phyloP scores from a whole-genome alignment of 306 rosid species.

The Albizia julibrissin region DNA sequence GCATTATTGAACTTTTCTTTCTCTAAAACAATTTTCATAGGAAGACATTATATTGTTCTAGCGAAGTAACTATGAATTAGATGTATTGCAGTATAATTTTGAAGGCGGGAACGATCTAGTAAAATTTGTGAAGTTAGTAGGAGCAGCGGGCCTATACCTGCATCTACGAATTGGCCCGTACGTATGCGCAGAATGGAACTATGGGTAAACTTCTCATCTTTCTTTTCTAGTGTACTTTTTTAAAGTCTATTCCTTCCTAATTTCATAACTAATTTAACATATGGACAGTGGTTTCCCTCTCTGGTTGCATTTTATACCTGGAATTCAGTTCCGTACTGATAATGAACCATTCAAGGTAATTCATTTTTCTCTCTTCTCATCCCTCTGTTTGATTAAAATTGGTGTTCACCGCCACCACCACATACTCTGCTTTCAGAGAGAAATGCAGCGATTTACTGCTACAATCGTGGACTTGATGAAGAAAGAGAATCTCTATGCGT shows the following conservation, averaged over 20 bases:
- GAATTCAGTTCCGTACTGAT: slow-evolving; percentile 75
- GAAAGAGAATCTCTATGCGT: slow-evolving; percentile 77
- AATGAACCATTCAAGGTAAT: slow-evolving; percentile 82
- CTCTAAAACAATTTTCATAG: too few species aligned
- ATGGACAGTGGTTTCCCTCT: slow-evolving; percentile 83
- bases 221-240: not conserved
- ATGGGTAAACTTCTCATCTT: slow-evolving; percentile 57
- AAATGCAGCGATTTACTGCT: slow-evolving; percentile 85
- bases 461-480: slow-evolving; percentile 85
- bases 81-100: slow-evolving; percentile 63
- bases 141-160: slow-evolving; percentile 75
- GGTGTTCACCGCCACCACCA: not conserved
- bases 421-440: slow-evolving; percentile 59
- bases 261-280: not conserved
- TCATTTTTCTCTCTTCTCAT: not conserved
- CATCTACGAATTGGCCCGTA: slow-evolving; percentile 97
- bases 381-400: not conserved
- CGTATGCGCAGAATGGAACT: slow-evolving; percentile 97
- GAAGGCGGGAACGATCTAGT: slow-evolving; percentile 78
- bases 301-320: slow-evolving; percentile 87
- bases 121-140: slow-evolving; percentile 75
- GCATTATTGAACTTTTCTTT: too few species aligned
- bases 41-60: too few species aligned
- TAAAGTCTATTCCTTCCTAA: not conserved
- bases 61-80: slow-evolving; percentile 12